Percentiles rank a stretch among this genome's conserved stretches.
Evolutionary conservation across 169 alveolate species (phyloP).

Genomic region (Eimeria sp.): DNA sequence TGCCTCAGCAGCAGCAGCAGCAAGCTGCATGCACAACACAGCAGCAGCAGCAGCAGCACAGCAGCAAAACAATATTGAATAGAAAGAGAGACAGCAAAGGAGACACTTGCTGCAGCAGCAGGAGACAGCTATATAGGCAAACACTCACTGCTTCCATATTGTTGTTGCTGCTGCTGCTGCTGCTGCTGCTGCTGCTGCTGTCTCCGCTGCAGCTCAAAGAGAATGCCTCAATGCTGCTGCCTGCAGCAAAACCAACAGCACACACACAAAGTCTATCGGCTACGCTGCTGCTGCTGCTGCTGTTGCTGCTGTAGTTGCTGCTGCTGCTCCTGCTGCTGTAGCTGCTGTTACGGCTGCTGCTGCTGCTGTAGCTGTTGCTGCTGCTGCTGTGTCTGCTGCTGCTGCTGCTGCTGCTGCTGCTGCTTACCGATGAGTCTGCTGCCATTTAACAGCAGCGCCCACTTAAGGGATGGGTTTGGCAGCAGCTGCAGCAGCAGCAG

Average conservation of each 20-base stretch:
- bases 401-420: slow-evolving; percentile 27
- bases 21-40: slow-evolving; percentile 22
- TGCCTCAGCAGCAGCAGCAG: slow-evolving; percentile 72
- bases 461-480: slow-evolving; percentile 12
- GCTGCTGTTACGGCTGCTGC: background rate
- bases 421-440: slow-evolving; percentile 23
- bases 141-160: slow-evolving; percentile 52
- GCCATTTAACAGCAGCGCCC: slow-evolving; percentile 32
- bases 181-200: slow-evolving; percentile 25
- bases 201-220: slow-evolving; percentile 45
- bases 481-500: slow-evolving; percentile 74
- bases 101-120: background rate
- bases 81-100: background rate
- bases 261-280: background rate
- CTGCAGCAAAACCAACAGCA: slow-evolving; percentile 64
- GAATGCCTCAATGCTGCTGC: slow-evolving; percentile 66
- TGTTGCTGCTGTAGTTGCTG: background rate
- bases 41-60: slow-evolving; percentile 28
- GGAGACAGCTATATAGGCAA: background rate
- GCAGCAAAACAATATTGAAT: background rate
- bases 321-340: background rate
- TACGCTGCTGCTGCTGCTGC: background rate
- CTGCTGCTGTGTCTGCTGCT: background rate
- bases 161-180: slow-evolving; percentile 62
- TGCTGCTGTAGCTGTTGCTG: background rate